Evolutionary conservation across 257 asterid species (phyloP).

Genomic region (Nemophila menziesii): DNA sequence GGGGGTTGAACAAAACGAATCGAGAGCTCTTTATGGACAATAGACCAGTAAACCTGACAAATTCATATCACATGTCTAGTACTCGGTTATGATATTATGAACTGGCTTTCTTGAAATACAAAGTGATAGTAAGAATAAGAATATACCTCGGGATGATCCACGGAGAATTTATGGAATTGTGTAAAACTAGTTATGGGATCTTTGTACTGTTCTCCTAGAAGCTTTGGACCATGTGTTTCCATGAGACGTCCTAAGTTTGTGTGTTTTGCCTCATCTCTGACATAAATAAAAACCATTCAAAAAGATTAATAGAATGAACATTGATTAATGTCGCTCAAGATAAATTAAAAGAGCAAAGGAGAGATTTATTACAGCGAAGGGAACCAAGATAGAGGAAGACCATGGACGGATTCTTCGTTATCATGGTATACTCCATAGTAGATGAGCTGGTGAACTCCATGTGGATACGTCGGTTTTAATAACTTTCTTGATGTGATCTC

Average conservation of each 20-base stretch:
- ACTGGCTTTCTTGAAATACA: not conserved
- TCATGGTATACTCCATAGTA: constrained; percentile 46
- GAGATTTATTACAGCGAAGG: constrained; percentile 56
- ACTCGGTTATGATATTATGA: not conserved
- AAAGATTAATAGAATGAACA: not conserved
- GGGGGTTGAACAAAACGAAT: constrained; percentile 49
- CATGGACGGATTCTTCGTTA: constrained; percentile 38
- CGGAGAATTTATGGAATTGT: constrained; percentile 66
- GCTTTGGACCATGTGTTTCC: constrained; percentile 70
- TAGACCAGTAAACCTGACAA: constrained; percentile 63
- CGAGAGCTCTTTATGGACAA: constrained; percentile 47
- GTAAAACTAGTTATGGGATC: constrained; percentile 70
- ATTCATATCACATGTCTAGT: not conserved
- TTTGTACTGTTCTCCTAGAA: constrained; percentile 49
- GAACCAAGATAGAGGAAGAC: constrained; percentile 79
- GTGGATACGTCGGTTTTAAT: constrained; percentile 68
- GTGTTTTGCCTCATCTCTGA: constrained; percentile 40
- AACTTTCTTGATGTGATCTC: constrained; percentile 36
- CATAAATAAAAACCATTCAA: constrained; percentile 7
- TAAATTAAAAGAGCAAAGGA: not conserved
- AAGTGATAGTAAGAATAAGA: constrained; percentile 9
- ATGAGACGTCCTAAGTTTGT: constrained; percentile 82
- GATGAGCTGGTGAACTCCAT: constrained; percentile 56
- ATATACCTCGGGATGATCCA: constrained; percentile 70
- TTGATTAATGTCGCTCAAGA: not conserved